These are phyloP conservation scores for Trypanosoma lewisi DNA, from an alignment of 208 protist genomes.

Conservation along the genomic window DNA sequence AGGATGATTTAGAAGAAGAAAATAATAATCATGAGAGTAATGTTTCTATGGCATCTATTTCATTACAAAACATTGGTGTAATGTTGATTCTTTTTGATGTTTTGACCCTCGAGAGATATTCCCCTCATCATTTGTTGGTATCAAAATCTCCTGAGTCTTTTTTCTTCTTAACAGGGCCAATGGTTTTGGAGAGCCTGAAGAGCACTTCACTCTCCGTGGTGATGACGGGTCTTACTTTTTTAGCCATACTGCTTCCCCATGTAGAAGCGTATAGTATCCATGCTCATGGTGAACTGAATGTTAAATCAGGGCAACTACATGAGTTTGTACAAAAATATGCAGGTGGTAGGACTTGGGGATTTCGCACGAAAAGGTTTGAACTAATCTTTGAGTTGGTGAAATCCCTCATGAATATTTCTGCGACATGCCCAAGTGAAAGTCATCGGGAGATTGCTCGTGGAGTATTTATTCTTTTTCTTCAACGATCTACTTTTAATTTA, in stretches of 20 bases:
- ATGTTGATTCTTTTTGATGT: constrained; percentile 25
- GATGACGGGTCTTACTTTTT: constrained; percentile 25
- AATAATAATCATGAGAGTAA: constrained; percentile 1
- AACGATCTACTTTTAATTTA: constrained; percentile 34
- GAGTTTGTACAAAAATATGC: not conserved
- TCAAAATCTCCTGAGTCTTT: constrained; percentile 20
- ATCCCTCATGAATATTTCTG: constrained; percentile 48
- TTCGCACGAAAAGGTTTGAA: constrained; percentile 42
- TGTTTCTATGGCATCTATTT: not conserved
- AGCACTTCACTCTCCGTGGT: constrained; percentile 17
- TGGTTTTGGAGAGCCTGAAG: constrained; percentile 22
- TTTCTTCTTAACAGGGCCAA: constrained; percentile 19
- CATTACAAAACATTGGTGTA: constrained; percentile 18
- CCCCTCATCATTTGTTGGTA: constrained; percentile 2
- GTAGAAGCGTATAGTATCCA: constrained; percentile 17
- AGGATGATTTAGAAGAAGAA: constrained; percentile 3
- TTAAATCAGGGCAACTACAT: not conserved
- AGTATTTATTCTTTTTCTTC: constrained; percentile 38
- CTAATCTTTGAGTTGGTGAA: constrained; percentile 54
- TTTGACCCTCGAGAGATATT: not conserved
- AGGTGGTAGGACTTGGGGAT: not conserved
- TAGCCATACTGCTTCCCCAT: constrained; percentile 16
- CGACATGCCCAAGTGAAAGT: constrained; percentile 36
- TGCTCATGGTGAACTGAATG: constrained; percentile 11
- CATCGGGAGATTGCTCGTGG: constrained; percentile 35